These are phyloP conservation scores for Phylloporus sp. DNA, from an alignment of 768 basidiomycete genomes.

Conservation along the genomic window DNA sequence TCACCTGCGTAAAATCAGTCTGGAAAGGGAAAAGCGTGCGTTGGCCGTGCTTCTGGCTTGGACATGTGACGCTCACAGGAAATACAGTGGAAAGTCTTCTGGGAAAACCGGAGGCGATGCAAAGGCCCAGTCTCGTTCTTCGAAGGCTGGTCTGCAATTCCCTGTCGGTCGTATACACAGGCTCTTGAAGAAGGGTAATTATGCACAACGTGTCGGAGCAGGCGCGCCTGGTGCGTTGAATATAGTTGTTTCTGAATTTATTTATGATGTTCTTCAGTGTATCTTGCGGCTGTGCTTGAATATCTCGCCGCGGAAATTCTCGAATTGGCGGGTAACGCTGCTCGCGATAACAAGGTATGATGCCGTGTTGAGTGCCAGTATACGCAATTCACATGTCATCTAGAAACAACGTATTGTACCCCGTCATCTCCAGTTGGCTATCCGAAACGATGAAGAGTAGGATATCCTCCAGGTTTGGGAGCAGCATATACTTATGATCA, in stretches of 20 bases:
- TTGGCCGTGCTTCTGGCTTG: conserved; percentile 5
- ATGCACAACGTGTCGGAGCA: conserved; percentile 65
- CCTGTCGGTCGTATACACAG: conserved; percentile 84
- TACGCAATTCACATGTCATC: not conserved
- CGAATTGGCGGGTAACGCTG: conserved; percentile 77
- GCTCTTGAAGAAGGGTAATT: conserved; percentile 69
- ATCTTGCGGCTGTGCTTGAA: conserved; percentile 82
- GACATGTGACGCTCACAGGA: not conserved
- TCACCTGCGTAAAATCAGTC: conserved; percentile 33
- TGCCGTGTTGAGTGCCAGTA: not conserved
- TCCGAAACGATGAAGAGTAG: conserved; percentile 73
- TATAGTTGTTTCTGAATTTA: not conserved
- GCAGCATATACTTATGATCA: not conserved
- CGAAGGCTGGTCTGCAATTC: conserved; percentile 63
- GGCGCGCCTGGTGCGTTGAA: conserved; percentile 56
- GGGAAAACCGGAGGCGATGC: conserved; percentile 47
- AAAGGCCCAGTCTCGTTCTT: conserved; percentile 66
- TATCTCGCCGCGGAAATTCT: conserved; percentile 86
- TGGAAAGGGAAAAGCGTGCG: conserved; percentile 55
- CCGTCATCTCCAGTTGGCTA: conserved; percentile 70
- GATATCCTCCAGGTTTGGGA: conserved; percentile 10
- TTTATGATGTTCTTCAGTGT: conserved; percentile 44
- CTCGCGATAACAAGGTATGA: conserved; percentile 64
- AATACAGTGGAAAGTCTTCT: conserved; percentile 43
- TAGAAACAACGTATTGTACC: conserved; percentile 77